phyloP scores from a whole-genome alignment of 306 rosid species.

The Carpinus fangiana region DNA sequence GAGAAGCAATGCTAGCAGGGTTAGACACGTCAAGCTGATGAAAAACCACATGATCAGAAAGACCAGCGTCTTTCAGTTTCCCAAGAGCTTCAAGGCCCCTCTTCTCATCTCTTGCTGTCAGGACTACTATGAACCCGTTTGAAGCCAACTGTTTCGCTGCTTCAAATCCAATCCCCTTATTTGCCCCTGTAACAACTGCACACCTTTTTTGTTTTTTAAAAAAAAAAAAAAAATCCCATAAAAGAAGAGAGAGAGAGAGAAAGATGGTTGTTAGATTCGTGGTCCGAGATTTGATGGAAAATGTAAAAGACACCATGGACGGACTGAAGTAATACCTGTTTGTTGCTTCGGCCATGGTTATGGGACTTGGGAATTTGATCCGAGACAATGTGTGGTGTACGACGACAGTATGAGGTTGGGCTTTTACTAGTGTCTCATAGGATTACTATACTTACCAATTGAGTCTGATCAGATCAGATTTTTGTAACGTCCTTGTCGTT shows the following conservation, averaged over 20 bases:
- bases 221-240: neutral
- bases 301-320: neutral
- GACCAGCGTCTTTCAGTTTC: slow-evolving; percentile 15
- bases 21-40: slow-evolving; percentile 22
- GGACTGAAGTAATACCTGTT: neutral
- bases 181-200: slow-evolving; percentile 33
- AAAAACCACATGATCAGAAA: slow-evolving; percentile 4
- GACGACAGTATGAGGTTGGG: too few species aligned
- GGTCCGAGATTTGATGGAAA: neutral
- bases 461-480: too few species aligned
- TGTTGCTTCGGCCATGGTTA: neutral
- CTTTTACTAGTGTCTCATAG: too few species aligned
- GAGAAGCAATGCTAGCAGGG: slow-evolving; percentile 13
- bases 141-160: slow-evolving; percentile 31
- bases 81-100: slow-evolving; percentile 36
- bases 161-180: slow-evolving; percentile 40
- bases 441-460: too few species aligned
- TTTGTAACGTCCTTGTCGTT: too few species aligned
- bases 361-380: neutral
- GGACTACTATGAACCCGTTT: slow-evolving; percentile 34
- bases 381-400: too few species aligned
- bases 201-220: neutral
- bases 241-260: neutral
- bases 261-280: neutral
- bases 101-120: slow-evolving; percentile 44